A percentile compares a stretch with the other conserved stretches of the same genome.
These are phyloP conservation scores for Colletotrichum limetticola DNA, from an alignment of 2,329 filamentous ascomycete genomes.

Conservation along the genomic window DNA sequence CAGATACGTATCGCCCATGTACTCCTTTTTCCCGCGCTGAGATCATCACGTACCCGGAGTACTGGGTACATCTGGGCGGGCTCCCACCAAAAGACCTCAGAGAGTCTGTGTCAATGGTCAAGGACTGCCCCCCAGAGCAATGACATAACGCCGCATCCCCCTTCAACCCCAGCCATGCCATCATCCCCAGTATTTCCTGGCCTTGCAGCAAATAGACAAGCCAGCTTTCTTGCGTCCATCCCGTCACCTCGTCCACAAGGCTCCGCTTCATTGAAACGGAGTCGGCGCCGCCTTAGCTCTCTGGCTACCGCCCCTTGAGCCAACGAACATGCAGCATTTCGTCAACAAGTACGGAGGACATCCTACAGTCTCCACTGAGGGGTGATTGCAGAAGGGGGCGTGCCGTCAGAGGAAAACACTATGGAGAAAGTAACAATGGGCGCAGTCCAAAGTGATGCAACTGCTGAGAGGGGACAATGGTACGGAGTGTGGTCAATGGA, in stretches of 20 bases:
- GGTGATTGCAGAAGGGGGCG: neutral
- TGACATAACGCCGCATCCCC: conserved; percentile 33
- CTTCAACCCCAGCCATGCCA: conserved; percentile 28
- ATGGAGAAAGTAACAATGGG: neutral
- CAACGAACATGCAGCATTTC: conserved; percentile 24
- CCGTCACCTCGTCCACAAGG: conserved; percentile 17
- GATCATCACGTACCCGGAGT: neutral
- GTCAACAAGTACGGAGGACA: conserved; percentile 21
- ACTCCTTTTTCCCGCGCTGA: neutral
- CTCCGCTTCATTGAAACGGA: conserved; percentile 34
- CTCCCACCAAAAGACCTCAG: neutral
- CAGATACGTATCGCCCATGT: neutral
- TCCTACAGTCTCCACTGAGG: conserved; percentile 1
- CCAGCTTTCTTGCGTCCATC: conserved; percentile 7
- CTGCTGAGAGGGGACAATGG: neutral
- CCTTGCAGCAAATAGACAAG: conserved; percentile 19
- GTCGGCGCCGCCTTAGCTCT: conserved; percentile 27
- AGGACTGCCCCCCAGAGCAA: conserved; percentile 20
- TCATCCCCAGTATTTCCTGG: conserved; percentile 26
- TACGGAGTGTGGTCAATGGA: neutral
- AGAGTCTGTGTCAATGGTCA: conserved; percentile 21
- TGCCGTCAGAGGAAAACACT: neutral
- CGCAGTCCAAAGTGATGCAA: neutral
- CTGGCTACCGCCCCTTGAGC: conserved; percentile 16
- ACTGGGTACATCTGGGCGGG: neutral